A percentile compares a stretch with the other conserved stretches of the same genome.
phyloP scores from a whole-genome alignment of 2,329 filamentous ascomycete species.

The Diaporthe amygdali region DNA sequence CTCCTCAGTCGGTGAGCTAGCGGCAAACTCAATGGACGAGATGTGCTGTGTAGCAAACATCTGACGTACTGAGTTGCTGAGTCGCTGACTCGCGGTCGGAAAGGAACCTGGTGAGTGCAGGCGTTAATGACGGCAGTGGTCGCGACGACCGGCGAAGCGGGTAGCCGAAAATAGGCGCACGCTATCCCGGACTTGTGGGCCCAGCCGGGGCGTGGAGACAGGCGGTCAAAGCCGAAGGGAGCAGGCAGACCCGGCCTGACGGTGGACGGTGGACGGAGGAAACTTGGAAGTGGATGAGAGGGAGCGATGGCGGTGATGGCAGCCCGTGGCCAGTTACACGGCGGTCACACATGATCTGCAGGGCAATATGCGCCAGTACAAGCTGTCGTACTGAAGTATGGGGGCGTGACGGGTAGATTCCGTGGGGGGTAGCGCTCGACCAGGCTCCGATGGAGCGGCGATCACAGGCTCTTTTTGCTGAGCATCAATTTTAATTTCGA shows the following conservation, averaged over 20 bases:
- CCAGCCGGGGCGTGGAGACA: constrained; percentile 7
- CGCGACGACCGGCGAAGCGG: constrained; percentile 11
- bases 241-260: not conserved
- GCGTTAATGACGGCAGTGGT: constrained; percentile 5
- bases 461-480: not conserved
- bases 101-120: constrained; percentile 4
- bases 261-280: not conserved
- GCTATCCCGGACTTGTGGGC: constrained; percentile 11
- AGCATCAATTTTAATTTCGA: not conserved
- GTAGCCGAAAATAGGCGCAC: constrained; percentile 16
- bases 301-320: not conserved
- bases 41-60: constrained; percentile 1
- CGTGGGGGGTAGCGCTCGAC: not conserved
- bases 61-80: constrained; percentile 5
- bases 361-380: not conserved
- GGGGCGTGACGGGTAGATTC: not conserved
- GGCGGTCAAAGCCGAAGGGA: constrained; percentile 7
- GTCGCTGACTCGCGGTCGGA: constrained; percentile 9
- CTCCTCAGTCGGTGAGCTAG: constrained; percentile 15
- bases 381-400: not conserved
- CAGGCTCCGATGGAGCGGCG: not conserved
- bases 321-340: constrained; percentile 3
- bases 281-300: not conserved
- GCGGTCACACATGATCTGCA: not conserved
- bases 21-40: constrained; percentile 14